phyloP scores from a whole-genome alignment of 2,329 filamentous ascomycete genomes.

The Colletotrichum endophyticum region DNA sequence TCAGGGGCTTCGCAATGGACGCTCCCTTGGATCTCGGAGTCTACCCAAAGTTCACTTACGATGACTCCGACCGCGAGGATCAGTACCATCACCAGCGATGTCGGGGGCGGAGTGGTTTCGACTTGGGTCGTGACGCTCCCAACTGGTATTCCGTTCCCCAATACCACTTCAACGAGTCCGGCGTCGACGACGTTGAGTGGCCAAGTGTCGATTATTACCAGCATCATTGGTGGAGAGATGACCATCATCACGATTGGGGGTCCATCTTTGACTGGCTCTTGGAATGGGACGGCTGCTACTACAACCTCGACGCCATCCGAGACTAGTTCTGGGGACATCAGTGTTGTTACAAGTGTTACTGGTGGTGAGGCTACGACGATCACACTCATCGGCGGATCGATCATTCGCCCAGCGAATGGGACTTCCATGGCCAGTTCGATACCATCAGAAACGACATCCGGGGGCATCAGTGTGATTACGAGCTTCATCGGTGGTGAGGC shows the following conservation, averaged over 20 bases:
- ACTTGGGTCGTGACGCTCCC: background rate
- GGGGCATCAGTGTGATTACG: background rate
- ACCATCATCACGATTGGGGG: background rate
- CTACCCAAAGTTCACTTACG: background rate
- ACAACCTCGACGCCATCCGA: background rate
- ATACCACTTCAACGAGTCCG: background rate
- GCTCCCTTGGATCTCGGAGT: background rate
- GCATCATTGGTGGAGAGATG: background rate
- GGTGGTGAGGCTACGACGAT: background rate
- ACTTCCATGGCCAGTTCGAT: background rate
- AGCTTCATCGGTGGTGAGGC: background rate
- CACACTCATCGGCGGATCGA: background rate
- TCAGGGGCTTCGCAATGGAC: background rate
- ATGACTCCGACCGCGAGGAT: background rate
- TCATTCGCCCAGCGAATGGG: background rate
- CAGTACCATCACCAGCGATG: background rate
- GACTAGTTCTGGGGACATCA: background rate
- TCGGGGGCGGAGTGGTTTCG: background rate
- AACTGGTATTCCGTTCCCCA: background rate
- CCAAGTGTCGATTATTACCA: background rate
- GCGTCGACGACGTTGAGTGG: background rate
- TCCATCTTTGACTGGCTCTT: accelerated
- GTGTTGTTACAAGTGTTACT: background rate
- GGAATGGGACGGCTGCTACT: background rate
- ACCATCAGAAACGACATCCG: background rate